Evolutionary conservation across 805 yeast genomes (phyloP).

Genomic region (Monosporozyma yasuniensis): DNA sequence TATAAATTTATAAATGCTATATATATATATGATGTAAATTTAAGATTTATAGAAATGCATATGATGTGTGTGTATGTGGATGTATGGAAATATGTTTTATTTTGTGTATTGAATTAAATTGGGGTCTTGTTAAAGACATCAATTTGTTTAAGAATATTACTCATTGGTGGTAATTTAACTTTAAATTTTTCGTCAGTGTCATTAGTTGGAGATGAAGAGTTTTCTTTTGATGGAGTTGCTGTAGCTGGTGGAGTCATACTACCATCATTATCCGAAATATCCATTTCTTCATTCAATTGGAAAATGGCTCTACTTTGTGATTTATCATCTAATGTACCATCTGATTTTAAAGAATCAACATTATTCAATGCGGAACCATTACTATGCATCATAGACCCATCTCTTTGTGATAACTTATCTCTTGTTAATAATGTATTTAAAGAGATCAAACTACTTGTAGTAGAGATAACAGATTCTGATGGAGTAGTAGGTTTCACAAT

Average conservation of each 20-base stretch:
- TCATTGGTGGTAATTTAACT: conserved; percentile 22
- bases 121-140: conserved; percentile 15
- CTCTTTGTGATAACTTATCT: not conserved
- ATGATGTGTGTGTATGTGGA: conserved; percentile 2
- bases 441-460: conserved; percentile 15
- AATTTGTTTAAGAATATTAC: conserved; percentile 20
- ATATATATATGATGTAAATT: not conserved
- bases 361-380: not conserved
- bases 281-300: not conserved
- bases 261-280: not conserved
- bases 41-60: not conserved
- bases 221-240: not conserved
- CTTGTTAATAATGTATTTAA: conserved; percentile 7
- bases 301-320: not conserved
- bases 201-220: conserved; percentile 9
- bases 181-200: conserved; percentile 10
- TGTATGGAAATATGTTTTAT: not conserved
- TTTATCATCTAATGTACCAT: not conserved
- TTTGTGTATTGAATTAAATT: not conserved
- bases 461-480: conserved; percentile 12
- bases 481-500: conserved; percentile 12
- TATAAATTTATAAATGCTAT: not conserved
- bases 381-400: not conserved
- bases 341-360: not conserved
- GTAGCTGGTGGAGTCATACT: not conserved